phyloP scores from a whole-genome alignment of 352 stramenopile species.

The Pythium folliculosum region DNA sequence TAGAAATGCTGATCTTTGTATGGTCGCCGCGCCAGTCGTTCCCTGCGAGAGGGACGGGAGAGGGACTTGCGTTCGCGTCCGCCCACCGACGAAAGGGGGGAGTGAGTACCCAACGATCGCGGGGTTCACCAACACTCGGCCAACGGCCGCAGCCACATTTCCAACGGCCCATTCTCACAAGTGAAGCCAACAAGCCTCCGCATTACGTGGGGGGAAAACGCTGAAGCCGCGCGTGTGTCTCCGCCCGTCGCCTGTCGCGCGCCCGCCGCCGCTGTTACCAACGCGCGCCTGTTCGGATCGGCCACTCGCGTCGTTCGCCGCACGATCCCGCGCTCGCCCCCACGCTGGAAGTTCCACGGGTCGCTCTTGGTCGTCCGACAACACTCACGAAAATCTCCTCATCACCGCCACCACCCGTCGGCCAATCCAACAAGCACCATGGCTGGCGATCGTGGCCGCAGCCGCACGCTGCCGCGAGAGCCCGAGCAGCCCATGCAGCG shows the following conservation, averaged over 20 bases:
- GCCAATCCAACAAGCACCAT: not conserved
- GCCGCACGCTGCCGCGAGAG: constrained; percentile 8
- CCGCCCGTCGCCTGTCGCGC: not conserved
- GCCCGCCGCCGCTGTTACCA: not conserved
- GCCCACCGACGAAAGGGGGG: not conserved
- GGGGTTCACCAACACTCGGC: not conserved
- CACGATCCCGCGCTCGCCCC: not conserved
- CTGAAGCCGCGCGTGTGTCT: not conserved
- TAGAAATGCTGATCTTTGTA: not conserved
- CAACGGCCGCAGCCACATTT: not conserved
- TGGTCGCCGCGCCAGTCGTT: not conserved
- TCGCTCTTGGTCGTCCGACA: not conserved
- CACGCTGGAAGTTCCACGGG: not conserved
- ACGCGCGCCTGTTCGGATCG: not conserved
- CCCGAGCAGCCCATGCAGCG: constrained; percentile 8
- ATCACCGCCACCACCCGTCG: not conserved
- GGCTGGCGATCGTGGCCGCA: not conserved
- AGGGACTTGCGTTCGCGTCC: not conserved
- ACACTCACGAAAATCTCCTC: constrained; percentile 1
- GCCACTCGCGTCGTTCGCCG: not conserved
- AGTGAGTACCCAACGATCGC: not conserved
- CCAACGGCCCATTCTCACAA: not conserved
- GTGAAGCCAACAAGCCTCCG: not conserved
- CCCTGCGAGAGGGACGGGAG: no score
- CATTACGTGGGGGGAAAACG: not conserved